Evolutionary conservation across 164 flowering plant genomes (phyloP), one percentile per base, ranked within the genome.

Genomic region (Magnolia changhungtana): DNA sequence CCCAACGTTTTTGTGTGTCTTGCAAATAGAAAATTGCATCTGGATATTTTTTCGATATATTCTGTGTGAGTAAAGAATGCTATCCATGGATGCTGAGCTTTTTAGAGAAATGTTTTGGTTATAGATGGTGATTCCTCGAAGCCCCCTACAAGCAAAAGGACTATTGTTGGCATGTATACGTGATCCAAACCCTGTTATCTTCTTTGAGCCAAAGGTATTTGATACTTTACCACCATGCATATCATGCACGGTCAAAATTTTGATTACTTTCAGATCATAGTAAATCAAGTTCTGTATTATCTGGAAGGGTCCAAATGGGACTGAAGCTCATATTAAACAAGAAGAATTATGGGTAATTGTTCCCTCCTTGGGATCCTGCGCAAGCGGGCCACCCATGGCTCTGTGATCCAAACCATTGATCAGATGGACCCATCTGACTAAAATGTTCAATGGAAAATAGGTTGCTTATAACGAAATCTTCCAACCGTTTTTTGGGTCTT

Each of bases 111-210:
- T 31, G 61, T 66, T 16, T 37, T 73, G 70, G 63, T 72, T 37
- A 51, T 52, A 93, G 99, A 98, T 96, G 59, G 99, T 96, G 61
- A 89, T 96, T 55, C 99, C 99, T 72, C 90, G 98, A 73, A 89
- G 99, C 78, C 99, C 99, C 63, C 59, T 64, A 20, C 89, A 96
- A 87, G 99, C 98, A n/a, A 96, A 96, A 84, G 99, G 98, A n/a
- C 80, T 96, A 76, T 78, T 94, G 63, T 75, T 96, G 79, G 88
- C 99, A 63, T 81, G 88, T 75, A 91, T 96, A 72, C 97, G 99
- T 58, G 99, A 96, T 80, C 92, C 92, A 73, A 96, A 96, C 61
- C 99, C 99, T 13, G 83, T 89, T 74, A 85, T 96, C 73, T 96
- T 96, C 80, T 92, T 94, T 82, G 99, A 96, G 72, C 99, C 99